Percentiles rank a stretch among this genome's conserved stretches.
phyloP scores from a whole-genome alignment of 2,329 filamentous ascomycete species.

The Dactylellina sp. region DNA sequence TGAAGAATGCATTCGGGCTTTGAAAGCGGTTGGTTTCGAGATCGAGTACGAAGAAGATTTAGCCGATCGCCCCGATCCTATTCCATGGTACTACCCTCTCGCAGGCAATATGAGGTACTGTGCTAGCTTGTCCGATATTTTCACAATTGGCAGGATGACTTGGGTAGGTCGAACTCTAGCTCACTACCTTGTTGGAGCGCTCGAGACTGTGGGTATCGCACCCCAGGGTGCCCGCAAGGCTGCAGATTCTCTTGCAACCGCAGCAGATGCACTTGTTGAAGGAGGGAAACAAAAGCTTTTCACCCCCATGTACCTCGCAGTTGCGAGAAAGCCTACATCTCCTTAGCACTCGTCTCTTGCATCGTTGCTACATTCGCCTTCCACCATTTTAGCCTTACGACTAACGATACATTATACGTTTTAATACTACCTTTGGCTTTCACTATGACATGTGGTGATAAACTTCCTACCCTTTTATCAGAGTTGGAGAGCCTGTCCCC shows the following conservation, averaged over 20 bases:
- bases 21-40: constrained; percentile 88
- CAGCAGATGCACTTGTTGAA: constrained; percentile 85
- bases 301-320: constrained; percentile 98
- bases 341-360: constrained; percentile 18
- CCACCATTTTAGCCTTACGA: constrained; percentile 8
- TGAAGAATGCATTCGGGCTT: constrained; percentile 81
- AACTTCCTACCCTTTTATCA: not conserved
- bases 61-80: constrained; percentile 77
- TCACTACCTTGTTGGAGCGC: constrained; percentile 79
- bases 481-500: too few species aligned
- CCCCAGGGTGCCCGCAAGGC: constrained; percentile 91
- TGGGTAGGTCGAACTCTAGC: constrained; percentile 79
- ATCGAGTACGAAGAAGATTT: constrained; percentile 87
- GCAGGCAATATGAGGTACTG: constrained; percentile 87
- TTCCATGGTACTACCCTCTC: constrained; percentile 95
- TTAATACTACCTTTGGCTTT: constrained; percentile 13
- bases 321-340: constrained; percentile 80
- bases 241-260: constrained; percentile 85
- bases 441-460: not conserved
- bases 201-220: constrained; percentile 80
- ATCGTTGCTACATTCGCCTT: constrained; percentile 1
- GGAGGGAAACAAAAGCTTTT: constrained; percentile 89
- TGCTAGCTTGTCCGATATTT: constrained; percentile 80
- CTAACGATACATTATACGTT: constrained; percentile 7
- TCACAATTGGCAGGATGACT: constrained; percentile 89